Conservation (phyloP, 768 basidiomycete species). For the Serendipita sp. region DNA sequence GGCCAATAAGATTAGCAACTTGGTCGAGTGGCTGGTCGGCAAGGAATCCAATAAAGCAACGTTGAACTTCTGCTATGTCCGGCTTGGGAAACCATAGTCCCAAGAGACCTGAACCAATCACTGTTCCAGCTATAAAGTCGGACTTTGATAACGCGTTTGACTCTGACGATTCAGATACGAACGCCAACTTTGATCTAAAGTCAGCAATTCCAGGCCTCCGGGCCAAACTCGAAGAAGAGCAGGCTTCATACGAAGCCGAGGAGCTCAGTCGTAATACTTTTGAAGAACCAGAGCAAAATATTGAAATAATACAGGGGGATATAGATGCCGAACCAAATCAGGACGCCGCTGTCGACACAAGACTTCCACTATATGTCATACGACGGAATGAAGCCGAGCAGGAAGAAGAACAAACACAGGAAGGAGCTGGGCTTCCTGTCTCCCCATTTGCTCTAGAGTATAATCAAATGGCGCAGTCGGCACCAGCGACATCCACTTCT, state of each 20-base stretch:
- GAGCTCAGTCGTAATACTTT: background rate
- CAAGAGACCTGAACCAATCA: background rate
- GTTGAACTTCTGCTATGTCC: background rate
- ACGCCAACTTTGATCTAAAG: background rate
- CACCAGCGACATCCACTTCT: background rate
- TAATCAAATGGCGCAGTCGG: background rate
- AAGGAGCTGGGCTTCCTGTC: background rate
- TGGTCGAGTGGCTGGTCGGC: no score
- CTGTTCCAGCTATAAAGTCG: background rate
- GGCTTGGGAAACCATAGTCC: background rate
- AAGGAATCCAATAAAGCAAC: background rate
- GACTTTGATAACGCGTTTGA: background rate
- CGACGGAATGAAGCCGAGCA: background rate
- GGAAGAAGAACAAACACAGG: background rate
- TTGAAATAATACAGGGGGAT: background rate
- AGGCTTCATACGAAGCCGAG: background rate
- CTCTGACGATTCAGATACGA: background rate
- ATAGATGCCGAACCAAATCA: background rate
- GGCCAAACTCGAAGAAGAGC: background rate
- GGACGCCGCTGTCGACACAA: background rate
- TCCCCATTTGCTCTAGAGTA: background rate
- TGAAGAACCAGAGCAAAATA: background rate
- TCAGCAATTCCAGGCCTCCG: background rate
- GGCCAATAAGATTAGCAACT: no score
- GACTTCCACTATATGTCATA: background rate